These are phyloP conservation scores for Pseudogymnoascus verrucosus DNA, from an alignment of 2,329 filamentous ascomycete species.

Conservation along the genomic window DNA sequence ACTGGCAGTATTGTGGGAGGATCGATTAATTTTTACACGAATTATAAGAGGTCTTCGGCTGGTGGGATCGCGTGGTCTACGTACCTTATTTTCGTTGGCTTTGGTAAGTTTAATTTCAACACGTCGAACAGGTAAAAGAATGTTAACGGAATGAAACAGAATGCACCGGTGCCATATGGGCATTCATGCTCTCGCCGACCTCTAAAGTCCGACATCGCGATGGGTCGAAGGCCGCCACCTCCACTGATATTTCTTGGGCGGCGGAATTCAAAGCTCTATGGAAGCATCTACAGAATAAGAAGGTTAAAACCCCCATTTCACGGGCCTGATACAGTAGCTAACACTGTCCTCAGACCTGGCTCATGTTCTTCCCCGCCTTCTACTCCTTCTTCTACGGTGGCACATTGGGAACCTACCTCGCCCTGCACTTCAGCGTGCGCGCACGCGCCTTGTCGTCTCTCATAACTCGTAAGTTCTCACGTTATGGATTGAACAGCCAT, in stretches of 20 bases:
- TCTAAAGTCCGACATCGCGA: conserved; percentile 22
- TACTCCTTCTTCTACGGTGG: conserved; percentile 34
- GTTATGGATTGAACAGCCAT: too few species aligned
- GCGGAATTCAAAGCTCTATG: conserved; percentile 21
- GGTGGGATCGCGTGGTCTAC: conserved; percentile 28
- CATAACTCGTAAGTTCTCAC: conserved; percentile 21
- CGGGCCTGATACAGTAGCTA: background rate
- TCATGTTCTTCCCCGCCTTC: conserved; percentile 29
- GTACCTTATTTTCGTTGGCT: conserved; percentile 27
- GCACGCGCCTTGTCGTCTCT: conserved; percentile 28
- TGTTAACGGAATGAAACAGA: background rate
- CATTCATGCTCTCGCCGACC: conserved; percentile 23
- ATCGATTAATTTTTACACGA: conserved; percentile 29
- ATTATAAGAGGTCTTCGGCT: conserved; percentile 15
- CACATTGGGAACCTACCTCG: conserved; percentile 30
- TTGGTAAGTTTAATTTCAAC: conserved; percentile 16
- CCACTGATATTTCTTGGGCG: conserved; percentile 14
- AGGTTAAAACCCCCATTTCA: conserved; percentile 17
- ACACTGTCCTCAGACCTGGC: conserved; percentile 22
- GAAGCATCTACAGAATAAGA: conserved; percentile 20
- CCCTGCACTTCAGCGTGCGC: conserved; percentile 28
- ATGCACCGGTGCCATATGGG: conserved; percentile 23
- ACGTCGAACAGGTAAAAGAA: background rate
- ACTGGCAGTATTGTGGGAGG: conserved; percentile 29
- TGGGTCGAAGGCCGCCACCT: conserved; percentile 20